phyloP scores from a whole-genome alignment of 768 basidiomycete species.

The Rhizopogon roseolus region DNA sequence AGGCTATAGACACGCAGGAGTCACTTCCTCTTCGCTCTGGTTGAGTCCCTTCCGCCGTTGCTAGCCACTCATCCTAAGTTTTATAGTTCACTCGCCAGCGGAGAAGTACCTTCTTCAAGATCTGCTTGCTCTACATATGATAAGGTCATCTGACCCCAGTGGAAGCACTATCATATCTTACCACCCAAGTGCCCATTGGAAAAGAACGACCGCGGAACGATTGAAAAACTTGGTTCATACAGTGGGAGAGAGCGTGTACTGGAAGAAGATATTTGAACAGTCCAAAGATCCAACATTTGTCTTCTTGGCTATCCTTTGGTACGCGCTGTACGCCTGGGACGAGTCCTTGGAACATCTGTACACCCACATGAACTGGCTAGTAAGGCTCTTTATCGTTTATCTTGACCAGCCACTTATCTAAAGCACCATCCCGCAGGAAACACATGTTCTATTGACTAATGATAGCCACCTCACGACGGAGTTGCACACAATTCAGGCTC shows the following conservation, averaged over 20 bases:
- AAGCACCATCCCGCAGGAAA: slow-evolving; percentile 33
- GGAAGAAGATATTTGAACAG: slow-evolving; percentile 26
- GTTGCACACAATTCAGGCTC: slow-evolving; percentile 52
- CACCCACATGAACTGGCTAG: slow-evolving; percentile 45
- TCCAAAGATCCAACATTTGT: slow-evolving; percentile 29
- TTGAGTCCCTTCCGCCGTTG: neutral
- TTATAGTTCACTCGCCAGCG: slow-evolving; percentile 2
- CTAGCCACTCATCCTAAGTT: neutral
- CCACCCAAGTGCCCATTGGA: slow-evolving; percentile 21
- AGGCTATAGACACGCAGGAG: slow-evolving; percentile 8
- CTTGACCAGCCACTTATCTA: neutral
- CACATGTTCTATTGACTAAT: slow-evolving; percentile 30
- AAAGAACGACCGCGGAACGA: slow-evolving; percentile 22
- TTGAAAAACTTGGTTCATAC: slow-evolving; percentile 25
- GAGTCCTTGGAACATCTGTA: slow-evolving; percentile 52
- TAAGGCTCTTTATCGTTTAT: slow-evolving; percentile 13
- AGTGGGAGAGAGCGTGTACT: slow-evolving; percentile 32
- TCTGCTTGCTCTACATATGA: slow-evolving; percentile 35
- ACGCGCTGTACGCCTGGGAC: slow-evolving; percentile 59
- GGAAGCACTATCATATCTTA: slow-evolving; percentile 31
- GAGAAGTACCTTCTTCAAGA: slow-evolving; percentile 27
- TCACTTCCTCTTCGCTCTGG: slow-evolving; percentile 10
- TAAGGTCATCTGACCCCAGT: slow-evolving; percentile 20
- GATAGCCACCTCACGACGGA: slow-evolving; percentile 44
- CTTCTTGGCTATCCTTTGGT: slow-evolving; percentile 46